Conservation (phyloP, 768 basidiomycete genomes). For the Suillus fuscotomentosus region DNA sequence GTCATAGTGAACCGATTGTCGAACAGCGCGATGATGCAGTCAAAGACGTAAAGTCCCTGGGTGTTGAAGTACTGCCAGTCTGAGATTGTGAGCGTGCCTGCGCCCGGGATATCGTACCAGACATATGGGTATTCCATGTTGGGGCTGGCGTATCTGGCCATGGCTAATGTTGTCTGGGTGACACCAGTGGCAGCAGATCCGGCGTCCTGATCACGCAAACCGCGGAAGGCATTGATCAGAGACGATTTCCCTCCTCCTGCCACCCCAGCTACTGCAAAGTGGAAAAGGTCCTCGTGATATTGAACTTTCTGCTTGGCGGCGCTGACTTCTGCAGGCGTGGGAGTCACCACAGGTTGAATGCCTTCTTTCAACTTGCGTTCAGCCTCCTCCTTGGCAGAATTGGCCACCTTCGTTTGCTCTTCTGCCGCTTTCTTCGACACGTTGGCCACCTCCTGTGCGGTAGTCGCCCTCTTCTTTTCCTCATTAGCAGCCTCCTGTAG, state of each 20-base stretch:
- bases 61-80: conserved; percentile 37
- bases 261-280: conserved; percentile 33
- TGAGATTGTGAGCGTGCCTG: conserved; percentile 30
- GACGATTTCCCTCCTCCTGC: conserved; percentile 37
- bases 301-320: conserved; percentile 16
- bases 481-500: too few relatives aligned
- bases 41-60: conserved; percentile 36
- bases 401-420: too few relatives aligned
- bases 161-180: conserved; percentile 27
- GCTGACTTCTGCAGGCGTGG: conserved; percentile 18
- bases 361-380: conserved; percentile 21
- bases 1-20: conserved; percentile 34
- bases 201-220: conserved; percentile 18
- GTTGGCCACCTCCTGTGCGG: neutral
- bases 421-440: too few relatives aligned
- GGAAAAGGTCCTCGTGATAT: conserved; percentile 25
- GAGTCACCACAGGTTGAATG: conserved; percentile 25
- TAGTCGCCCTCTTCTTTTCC: too few relatives aligned
- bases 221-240: conserved; percentile 34
- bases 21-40: conserved; percentile 33
- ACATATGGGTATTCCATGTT: conserved; percentile 19
- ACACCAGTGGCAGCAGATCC: conserved; percentile 29
- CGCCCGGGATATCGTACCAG: conserved; percentile 38
- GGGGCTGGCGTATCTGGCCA: conserved; percentile 25
- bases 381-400: conserved; percentile 7